Base-by-base conservation (phyloP, 2,329 filamentous ascomycete genomes). In the Gnomoniopsis sp. region DNA sequence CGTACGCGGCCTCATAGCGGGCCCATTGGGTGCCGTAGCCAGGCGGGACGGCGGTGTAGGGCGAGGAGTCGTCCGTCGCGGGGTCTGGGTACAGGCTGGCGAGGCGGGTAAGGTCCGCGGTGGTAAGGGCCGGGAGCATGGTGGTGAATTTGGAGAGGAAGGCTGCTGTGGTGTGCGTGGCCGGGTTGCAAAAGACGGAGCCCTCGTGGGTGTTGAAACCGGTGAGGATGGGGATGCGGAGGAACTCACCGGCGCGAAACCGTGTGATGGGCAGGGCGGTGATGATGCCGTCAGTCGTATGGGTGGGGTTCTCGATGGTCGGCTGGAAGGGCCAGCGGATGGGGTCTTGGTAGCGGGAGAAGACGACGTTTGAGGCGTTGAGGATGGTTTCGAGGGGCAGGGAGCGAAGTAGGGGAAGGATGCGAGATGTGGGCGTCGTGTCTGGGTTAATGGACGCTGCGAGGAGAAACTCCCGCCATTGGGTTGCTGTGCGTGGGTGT, bases 191-290 rank as follows among this genome's bases (percentile, higher is more conserved):
- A 67, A 90, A 91, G 41, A 77, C 69, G 0, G 84, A 79, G 17
- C 88, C 88, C 69, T 91, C 88, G 66, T 90, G 86, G 43, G 84
- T 82, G 70, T 86, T 87, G 75, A 86, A 91, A 8, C 88, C 88
- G 0, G 87, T 89, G 51, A 91, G 72, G 51, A 91, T 79, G 8
- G 86, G 84, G 8, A 87, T 75, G 62, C 78, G 77, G 64, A 86
- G 77, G 68, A 79, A 83, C 17, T 74, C 70, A 0, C 79, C 75
- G 0, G 78, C 72, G 26, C 75, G 69, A 84, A 84, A 88, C n/a
- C 79, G 77, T n/a, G 78, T 74, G 14, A 88, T 75, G 3, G 88
- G 87, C 12, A 80, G 72, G 26, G 79, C 75, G 2, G 79, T 76
- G 55, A 90, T 84, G 15, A 87, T 70, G 14, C 81, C 79, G 3